Percentiles rank a stretch among this genome's conserved stretches.
phyloP scores from a whole-genome alignment of 768 basidiomycete genomes.

The Mrakia blollopis region DNA sequence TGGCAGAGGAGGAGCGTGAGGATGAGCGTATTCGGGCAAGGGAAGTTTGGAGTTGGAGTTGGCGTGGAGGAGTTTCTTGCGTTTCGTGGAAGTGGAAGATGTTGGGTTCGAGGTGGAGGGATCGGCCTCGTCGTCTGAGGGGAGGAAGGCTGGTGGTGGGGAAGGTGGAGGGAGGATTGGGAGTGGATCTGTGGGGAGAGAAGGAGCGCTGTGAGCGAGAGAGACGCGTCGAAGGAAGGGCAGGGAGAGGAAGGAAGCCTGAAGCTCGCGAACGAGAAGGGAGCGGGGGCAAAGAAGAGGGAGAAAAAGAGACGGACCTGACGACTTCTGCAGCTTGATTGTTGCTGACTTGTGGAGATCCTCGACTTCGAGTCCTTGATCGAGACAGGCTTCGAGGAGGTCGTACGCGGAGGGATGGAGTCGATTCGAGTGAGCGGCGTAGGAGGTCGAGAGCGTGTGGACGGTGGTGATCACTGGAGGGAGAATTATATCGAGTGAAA shows the following conservation, averaged over 20 bases:
- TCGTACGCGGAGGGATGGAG: constrained; percentile 8
- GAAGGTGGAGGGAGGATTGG: constrained; percentile 14
- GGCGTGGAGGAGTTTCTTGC: background rate
- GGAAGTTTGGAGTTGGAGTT: background rate
- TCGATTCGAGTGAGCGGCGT: constrained; percentile 14
- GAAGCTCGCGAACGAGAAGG: background rate
- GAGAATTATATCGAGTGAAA: background rate
- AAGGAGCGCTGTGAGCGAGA: background rate
- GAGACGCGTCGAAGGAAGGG: background rate
- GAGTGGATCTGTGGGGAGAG: background rate
- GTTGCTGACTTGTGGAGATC: constrained; percentile 8
- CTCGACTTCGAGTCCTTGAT: background rate
- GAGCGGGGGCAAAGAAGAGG: background rate
- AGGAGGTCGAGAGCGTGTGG: background rate
- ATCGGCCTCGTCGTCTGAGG: constrained; percentile 12
- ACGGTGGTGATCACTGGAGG: constrained; percentile 17
- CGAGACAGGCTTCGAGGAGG: constrained; percentile 17
- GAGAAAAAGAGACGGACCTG: background rate
- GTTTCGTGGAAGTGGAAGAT: background rate
- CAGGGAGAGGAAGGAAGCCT: background rate
- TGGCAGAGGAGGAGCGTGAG: constrained; percentile 13
- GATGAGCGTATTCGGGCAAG: constrained; percentile 9
- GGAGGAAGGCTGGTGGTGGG: constrained; percentile 5
- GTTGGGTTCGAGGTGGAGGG: background rate
- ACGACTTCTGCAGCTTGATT: background rate